Base-by-base conservation (phyloP, 2,329 filamentous ascomycete genomes). In the Colletotrichum zoysiae region DNA sequence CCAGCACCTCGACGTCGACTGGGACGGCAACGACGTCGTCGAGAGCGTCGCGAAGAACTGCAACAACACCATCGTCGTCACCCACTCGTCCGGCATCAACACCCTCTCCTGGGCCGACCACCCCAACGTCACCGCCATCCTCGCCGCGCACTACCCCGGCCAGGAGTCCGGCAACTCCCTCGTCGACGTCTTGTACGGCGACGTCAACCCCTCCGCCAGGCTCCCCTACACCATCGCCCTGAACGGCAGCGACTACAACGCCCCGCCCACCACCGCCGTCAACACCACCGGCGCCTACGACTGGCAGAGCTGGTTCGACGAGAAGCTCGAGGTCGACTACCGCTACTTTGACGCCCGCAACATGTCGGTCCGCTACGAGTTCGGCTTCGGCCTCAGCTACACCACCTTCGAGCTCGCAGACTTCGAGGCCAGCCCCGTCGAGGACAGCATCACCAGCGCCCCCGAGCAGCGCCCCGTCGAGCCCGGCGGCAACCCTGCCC, bases 171-270 rank as follows among this genome's bases (percentile, higher is more conserved):
- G 92, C 40, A 85, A 90, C 73, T 90, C 91, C 0, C 83, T 94
- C 6, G 87, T 87, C 38, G 89, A 92, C 75, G 82, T 94, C 46
- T 83, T 94, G 0, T 94, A 90, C 77, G 92, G 92, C 65, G 88
- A 91, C 60, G 87, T 88, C 67, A 91, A 89, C 42, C 92, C 92
- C 4, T 91, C 89, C 72, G 92, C 91, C 33, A 90, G 92, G 74
- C 83, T 94, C 5, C 91, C 89, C 4, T 93, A 93, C 81, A 93
- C 91, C n/a, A 88, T 93, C 75, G 90, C 90, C n/a, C 81, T 83
- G 71, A 85, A 86, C 35, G 87, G 84, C 26, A 82, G 79, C 46
- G 83, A 85, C 79, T 84, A 84, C 78, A 84, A 84, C 56, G 81
- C 81, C 0, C 82, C 82, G 3, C 79, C 80, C 1, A 82, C 80